phyloP scores from a whole-genome alignment of 352 stramenopile species.

The Plasmopara muralis region DNA sequence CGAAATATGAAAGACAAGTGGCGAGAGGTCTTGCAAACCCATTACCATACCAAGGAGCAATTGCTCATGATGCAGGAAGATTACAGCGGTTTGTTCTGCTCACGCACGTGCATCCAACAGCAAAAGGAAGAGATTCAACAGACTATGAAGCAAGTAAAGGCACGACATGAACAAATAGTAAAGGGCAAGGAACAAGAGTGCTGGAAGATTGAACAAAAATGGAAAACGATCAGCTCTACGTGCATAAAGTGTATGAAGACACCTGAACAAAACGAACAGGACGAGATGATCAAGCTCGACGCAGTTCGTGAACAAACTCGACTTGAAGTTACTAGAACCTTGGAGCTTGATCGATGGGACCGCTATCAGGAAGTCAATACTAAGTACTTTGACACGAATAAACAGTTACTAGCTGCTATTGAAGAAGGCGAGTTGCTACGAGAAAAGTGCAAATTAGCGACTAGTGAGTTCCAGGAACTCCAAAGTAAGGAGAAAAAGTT shows the following conservation, averaged over 20 bases:
- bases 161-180: slow-evolving; percentile 35
- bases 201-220: too few species aligned
- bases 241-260: too few species aligned
- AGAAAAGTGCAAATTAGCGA: slow-evolving; percentile 32
- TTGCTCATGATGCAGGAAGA: slow-evolving; percentile 65
- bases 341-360: too few species aligned
- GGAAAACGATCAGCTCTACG: too few species aligned
- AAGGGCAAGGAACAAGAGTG: slow-evolving; percentile 45
- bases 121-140: too few species aligned
- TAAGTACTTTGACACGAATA: slow-evolving; percentile 55
- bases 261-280: too few species aligned
- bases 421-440: slow-evolving; percentile 19
- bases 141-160: not conserved
- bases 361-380: slow-evolving; percentile 44
- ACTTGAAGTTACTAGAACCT: too few species aligned
- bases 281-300: too few species aligned
- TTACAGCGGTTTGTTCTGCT: slow-evolving; percentile 44
- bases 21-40: slow-evolving; percentile 37
- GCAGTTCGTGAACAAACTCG: too few species aligned
- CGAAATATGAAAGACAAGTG: slow-evolving; percentile 25
- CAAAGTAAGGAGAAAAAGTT: slow-evolving; percentile 23
- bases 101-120: too few species aligned
- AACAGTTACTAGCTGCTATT: slow-evolving; percentile 33
- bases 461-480: slow-evolving; percentile 25
- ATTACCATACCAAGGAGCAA: slow-evolving; percentile 49